Percentiles rank a stretch among this genome's conserved stretches.
Conservation (phyloP, 2,329 filamentous ascomycete species). For the Mycosphaerella sp. region DNA sequence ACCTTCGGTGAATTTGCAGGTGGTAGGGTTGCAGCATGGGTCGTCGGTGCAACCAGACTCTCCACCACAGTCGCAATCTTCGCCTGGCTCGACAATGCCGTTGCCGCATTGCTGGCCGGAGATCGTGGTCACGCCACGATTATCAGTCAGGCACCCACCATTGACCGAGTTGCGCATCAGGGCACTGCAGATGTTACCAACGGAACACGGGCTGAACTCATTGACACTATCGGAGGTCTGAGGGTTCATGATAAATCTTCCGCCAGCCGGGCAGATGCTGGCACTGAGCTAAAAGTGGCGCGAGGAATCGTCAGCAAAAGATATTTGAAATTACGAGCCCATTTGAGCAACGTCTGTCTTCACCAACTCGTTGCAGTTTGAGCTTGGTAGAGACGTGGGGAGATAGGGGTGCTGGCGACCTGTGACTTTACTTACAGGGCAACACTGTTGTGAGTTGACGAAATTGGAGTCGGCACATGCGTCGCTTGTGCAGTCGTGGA, state of each 20-base stretch:
- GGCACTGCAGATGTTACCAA: slow-evolving; percentile 91
- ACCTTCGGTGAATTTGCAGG: slow-evolving; percentile 72
- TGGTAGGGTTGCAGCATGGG: slow-evolving; percentile 73
- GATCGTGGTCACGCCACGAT: slow-evolving; percentile 74
- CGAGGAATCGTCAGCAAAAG: no score
- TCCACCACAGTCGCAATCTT: slow-evolving; percentile 95
- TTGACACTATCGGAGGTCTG: slow-evolving; percentile 68
- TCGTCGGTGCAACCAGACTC: slow-evolving; percentile 63
- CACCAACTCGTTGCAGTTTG: no score
- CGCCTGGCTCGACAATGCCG: slow-evolving; percentile 88
- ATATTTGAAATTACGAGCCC: no score
- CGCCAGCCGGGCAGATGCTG: slow-evolving; percentile 64
- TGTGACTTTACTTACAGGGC: slow-evolving; percentile 46
- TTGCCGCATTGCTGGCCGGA: slow-evolving; percentile 86
- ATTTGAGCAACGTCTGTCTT: no score
- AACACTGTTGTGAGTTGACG: slow-evolving; percentile 64
- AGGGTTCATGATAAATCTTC: slow-evolving; percentile 93
- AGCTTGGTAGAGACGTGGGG: no score
- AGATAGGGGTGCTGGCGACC: no score
- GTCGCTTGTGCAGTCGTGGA: slow-evolving; percentile 76
- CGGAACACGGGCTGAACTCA: slow-evolving; percentile 76
- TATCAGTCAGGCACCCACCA: slow-evolving; percentile 71
- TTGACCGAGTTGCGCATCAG: slow-evolving; percentile 71
- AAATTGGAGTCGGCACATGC: slow-evolving; percentile 59
- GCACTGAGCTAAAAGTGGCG: slow-evolving; percentile 44